Percentiles rank a stretch among this genome's conserved stretches.
phyloP scores from a whole-genome alignment of 108 stramenopile species.

The Nannochloropsis salina region DNA sequence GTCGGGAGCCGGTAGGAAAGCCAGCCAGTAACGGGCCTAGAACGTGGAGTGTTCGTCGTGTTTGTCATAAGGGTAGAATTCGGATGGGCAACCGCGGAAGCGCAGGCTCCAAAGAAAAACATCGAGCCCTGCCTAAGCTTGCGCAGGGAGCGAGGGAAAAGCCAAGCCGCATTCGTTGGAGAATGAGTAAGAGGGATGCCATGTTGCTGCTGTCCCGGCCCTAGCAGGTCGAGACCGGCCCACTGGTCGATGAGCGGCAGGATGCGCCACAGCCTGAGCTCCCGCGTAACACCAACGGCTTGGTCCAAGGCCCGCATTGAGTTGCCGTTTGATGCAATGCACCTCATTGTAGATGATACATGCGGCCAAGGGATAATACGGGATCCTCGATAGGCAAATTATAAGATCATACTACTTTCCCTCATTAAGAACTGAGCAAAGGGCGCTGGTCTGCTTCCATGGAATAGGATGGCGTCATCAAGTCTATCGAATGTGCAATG shows the following conservation, averaged over 20 bases:
- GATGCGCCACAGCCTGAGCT: neutral
- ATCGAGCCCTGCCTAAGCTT: neutral
- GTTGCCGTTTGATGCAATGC: neutral
- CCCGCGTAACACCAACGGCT: neutral
- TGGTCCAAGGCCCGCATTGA: neutral
- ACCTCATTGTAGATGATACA: neutral
- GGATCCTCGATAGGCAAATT: constrained; percentile 10
- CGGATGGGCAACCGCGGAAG: neutral
- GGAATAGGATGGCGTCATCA: neutral
- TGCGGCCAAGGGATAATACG: neutral
- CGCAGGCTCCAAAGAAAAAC: neutral
- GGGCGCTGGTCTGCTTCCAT: constrained; percentile 14
- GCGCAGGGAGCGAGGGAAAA: neutral
- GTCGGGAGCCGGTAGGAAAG: neutral
- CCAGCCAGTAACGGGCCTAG: constrained; percentile 12
- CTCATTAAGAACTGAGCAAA: neutral
- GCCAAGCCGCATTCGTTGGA: no score
- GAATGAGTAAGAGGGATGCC: no score
- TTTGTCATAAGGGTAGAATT: neutral
- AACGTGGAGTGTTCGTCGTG: neutral
- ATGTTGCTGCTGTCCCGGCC: no score
- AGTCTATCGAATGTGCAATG: neutral
- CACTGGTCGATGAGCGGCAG: constrained; percentile 4
- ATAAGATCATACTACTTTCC: neutral
- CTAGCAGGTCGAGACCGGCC: neutral